These are phyloP conservation scores for Eucalyptus curtisii DNA, from an alignment of 345 rosid genomes.

Conservation along the genomic window DNA sequence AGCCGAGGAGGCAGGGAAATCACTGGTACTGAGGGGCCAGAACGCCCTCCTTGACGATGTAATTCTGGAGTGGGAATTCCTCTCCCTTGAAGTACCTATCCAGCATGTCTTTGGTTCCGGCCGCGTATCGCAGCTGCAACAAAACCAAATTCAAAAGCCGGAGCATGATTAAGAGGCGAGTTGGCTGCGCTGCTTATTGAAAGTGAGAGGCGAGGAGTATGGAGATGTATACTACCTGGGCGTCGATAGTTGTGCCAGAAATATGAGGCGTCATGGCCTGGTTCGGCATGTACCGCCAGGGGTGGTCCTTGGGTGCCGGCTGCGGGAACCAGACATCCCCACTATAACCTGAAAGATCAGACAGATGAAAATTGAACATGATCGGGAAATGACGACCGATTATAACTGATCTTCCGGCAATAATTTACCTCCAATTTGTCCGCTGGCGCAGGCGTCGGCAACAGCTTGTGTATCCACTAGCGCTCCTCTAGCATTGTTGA, in stretches of 20 bases:
- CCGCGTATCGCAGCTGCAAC: constrained; percentile 72
- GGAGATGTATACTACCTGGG: constrained; percentile 30
- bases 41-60: constrained; percentile 75
- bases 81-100: constrained; percentile 84
- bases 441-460: constrained; percentile 65
- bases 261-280: constrained; percentile 97
- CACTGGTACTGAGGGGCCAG: constrained; percentile 73
- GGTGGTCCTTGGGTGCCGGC: constrained; percentile 95
- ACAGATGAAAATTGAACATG: background rate
- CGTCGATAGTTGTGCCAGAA: constrained; percentile 94
- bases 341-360: constrained; percentile 54
- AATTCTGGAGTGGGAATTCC: constrained; percentile 61
- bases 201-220: background rate
- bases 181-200: background rate
- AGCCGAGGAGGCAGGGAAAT: background rate
- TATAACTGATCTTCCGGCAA: background rate
- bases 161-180: background rate
- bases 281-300: constrained; percentile 98
- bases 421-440: constrained; percentile 62
- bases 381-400: background rate
- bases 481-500: constrained; percentile 94
- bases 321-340: constrained; percentile 96
- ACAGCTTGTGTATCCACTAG: constrained; percentile 86
- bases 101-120: constrained; percentile 86
- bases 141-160: background rate